A percentile compares a stretch with the other conserved stretches of the same genome.
These are phyloP conservation scores for Polytrichum formosum DNA, from an alignment of 225 moss, liverwort and hornwort species.

Conservation along the genomic window DNA sequence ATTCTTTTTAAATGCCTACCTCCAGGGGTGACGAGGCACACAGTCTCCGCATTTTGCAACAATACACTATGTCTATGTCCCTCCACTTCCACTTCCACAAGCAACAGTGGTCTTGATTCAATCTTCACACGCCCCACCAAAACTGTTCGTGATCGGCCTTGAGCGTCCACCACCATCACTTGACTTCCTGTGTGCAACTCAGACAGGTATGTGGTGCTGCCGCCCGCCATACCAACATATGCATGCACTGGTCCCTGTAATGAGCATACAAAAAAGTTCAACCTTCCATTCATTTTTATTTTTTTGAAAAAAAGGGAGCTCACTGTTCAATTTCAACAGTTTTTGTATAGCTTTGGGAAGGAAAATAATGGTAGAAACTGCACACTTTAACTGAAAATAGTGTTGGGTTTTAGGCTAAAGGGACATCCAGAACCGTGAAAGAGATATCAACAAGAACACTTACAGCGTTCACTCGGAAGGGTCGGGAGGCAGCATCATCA, in stretches of 20 bases:
- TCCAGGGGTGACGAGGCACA: slow-evolving; percentile 71
- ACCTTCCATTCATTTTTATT: too few species aligned
- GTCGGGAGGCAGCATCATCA: slow-evolving; percentile 67
- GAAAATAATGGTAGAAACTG: too few species aligned
- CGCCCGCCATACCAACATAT: slow-evolving; percentile 89
- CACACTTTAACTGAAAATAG: too few species aligned
- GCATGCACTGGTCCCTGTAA: slow-evolving; percentile 93
- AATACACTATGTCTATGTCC: slow-evolving; percentile 67
- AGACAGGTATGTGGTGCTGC: slow-evolving; percentile 78
- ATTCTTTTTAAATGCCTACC: slow-evolving; percentile 12
- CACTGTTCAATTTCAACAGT: too few species aligned
- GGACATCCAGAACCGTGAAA: neutral
- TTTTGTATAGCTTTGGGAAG: too few species aligned
- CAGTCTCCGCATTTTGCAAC: slow-evolving; percentile 90
- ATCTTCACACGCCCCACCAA: slow-evolving; percentile 91
- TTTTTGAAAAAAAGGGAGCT: too few species aligned
- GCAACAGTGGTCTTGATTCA: slow-evolving; percentile 80
- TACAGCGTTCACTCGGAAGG: slow-evolving; percentile 96
- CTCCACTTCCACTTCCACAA: slow-evolving; percentile 81
- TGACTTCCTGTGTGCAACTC: slow-evolving; percentile 88
- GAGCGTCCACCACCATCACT: slow-evolving; percentile 76
- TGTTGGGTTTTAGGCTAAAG: neutral
- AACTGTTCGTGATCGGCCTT: slow-evolving; percentile 69
- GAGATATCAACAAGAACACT: slow-evolving; percentile 8
- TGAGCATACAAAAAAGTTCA: neutral